Base-by-base conservation (phyloP, 2,329 filamentous ascomycete genomes). In the Diaporthe ilicicola region DNA sequence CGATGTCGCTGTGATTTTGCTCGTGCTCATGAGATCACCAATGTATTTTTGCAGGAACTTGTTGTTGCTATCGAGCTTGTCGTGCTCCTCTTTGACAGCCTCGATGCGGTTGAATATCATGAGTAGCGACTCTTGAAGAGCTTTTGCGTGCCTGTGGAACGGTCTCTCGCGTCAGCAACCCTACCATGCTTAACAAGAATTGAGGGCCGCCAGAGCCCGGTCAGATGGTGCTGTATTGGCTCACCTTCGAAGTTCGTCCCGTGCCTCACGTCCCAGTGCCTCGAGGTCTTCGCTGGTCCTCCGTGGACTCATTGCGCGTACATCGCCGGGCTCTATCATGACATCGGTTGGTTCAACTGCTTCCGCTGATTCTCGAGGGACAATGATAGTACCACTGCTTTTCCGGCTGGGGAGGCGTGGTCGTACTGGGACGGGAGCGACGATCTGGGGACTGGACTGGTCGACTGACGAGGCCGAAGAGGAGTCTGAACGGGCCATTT, bases 21-120 rank as follows among this genome's bases (percentile, higher is more conserved):
- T 91, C n/a, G 91, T 92, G 76, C 94, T 93, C 89, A 97, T 98
- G 69, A 98, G 87, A 78, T 97, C 95, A 74, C 95, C 95, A 77
- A 98, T 98, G 80, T 98, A 98, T 81, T 97, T 97, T 82, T 98
- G 95, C 59, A 99, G 84, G 79, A 98, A 98, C 78, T 94, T 95
- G 87, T 99, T 99, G 81, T 98, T 95, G 81, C 89, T 96, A 82
- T 98, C 95, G 68, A 99, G 90, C 82, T 97, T 98, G 83, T 98
- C 94, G 79, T 99, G 95, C 79, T 98, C 95, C 76, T 93, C 92
- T 81, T 94, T 94, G 74, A 98, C 95, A 37, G 94, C 93, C 79
- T 99, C 96, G 80, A 98, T 97, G 65, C 94, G 93, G 82, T 97
- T 94, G 75, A 97, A 94, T 53, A 98, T 92, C 74, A 92, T 93